phyloP scores from a whole-genome alignment of 177 flowering plant species.

The Vitis hybrid region DNA sequence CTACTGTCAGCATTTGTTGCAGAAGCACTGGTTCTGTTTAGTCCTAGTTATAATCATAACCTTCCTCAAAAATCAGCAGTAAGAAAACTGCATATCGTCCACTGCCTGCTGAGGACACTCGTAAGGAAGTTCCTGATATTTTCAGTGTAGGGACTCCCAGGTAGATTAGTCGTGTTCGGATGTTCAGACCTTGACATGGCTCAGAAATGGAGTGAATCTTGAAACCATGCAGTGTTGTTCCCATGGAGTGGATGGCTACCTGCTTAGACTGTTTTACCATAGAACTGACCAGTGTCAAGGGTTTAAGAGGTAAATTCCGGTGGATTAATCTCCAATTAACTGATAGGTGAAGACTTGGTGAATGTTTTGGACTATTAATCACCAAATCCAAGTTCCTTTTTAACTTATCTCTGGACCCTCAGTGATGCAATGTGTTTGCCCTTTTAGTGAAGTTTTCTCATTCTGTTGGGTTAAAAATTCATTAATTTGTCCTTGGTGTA shows the following conservation, averaged over 20 bases:
- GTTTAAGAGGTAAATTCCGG: too few species aligned
- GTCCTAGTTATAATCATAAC: neutral
- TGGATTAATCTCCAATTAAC: too few species aligned
- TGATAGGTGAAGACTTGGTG: too few species aligned
- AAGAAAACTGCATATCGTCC: neutral
- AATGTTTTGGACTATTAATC: too few species aligned
- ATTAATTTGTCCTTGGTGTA: too few species aligned
- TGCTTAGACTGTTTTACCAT: too few species aligned
- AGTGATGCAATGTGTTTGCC: conserved; percentile 8
- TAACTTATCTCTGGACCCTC: too few species aligned
- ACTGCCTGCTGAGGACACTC: neutral
- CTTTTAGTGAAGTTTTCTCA: conserved; percentile 16
- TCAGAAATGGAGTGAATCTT: neutral
- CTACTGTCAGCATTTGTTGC: neutral
- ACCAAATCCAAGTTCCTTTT: neutral
- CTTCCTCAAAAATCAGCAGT: too few species aligned
- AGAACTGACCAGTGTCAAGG: too few species aligned
- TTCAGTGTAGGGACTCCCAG: neutral
- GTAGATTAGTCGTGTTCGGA: neutral
- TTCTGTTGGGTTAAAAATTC: too few species aligned
- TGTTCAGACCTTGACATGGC: neutral
- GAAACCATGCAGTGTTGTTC: neutral
- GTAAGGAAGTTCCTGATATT: neutral
- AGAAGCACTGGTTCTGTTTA: neutral
- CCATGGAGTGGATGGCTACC: too few species aligned